Conservation (phyloP, 2,329 filamentous ascomycete species). For the Erysiphe pulchra region DNA sequence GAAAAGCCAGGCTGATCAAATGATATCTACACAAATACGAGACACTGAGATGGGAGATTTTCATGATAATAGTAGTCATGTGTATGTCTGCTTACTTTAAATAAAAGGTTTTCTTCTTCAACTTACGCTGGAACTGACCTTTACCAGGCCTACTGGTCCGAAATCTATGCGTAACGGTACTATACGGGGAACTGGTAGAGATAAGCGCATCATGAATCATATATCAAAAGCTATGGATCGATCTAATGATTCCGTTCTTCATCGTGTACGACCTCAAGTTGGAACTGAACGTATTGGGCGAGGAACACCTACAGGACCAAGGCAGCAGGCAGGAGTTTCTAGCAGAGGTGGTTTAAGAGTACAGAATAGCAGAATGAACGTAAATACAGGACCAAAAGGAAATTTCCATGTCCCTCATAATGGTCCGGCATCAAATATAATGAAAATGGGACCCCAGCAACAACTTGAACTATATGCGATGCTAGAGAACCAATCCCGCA, state of each 20-base stretch:
- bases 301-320: slow-evolving; percentile 44
- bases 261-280: slow-evolving; percentile 47
- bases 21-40: slow-evolving; percentile 18
- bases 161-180: slow-evolving; percentile 70
- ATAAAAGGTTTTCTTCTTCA: neutral
- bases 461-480: slow-evolving; percentile 51
- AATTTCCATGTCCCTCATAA: slow-evolving; percentile 17
- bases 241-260: slow-evolving; percentile 45
- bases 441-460: slow-evolving; percentile 36
- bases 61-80: slow-evolving; percentile 18
- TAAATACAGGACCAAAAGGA: slow-evolving; percentile 18
- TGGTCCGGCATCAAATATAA: slow-evolving; percentile 18
- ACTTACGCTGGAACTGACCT: slow-evolving; percentile 16
- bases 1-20: slow-evolving; percentile 30
- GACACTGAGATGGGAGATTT: slow-evolving; percentile 51
- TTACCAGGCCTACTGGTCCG: slow-evolving; percentile 61
- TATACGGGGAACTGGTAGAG: slow-evolving; percentile 27
- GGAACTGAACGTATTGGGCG: slow-evolving; percentile 64
- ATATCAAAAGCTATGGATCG: slow-evolving; percentile 66
- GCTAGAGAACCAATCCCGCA: slow-evolving; percentile 65
- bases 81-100: slow-evolving; percentile 1
- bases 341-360: slow-evolving; percentile 12
- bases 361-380: slow-evolving; percentile 23
- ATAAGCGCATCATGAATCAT: slow-evolving; percentile 67
- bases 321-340: slow-evolving; percentile 19